Percentiles rank a stretch among this genome's conserved stretches.
Evolutionary conservation across 164 flowering plant genomes (phyloP).

Genomic region (Warburgia ugandensis): DNA sequence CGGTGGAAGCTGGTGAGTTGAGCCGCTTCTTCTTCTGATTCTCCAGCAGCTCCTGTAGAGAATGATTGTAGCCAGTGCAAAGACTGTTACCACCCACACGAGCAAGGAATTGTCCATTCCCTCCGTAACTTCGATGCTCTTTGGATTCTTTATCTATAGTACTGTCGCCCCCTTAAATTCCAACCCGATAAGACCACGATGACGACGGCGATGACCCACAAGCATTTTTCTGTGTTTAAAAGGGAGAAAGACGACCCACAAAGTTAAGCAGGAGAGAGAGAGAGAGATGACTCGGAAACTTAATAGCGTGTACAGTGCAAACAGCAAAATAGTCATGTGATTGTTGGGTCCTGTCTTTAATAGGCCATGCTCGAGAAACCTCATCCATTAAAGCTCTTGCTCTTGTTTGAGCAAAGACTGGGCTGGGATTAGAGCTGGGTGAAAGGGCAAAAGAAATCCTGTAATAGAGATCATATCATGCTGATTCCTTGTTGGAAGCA

Average conservation of each 20-base stretch:
- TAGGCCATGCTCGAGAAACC: too few species aligned
- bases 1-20: slow-evolving; percentile 30
- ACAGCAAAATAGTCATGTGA: too few species aligned
- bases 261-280: neutral
- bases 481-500: too few species aligned
- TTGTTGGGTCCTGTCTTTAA: too few species aligned
- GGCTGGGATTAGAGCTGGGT: too few species aligned
- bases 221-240: too few species aligned
- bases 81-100: slow-evolving; percentile 13
- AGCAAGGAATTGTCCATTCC: slow-evolving; percentile 25
- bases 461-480: too few species aligned
- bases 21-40: slow-evolving; percentile 7
- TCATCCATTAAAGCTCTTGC: too few species aligned
- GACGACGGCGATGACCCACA: slow-evolving; percentile 1
- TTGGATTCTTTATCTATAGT: neutral
- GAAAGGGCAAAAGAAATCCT: too few species aligned
- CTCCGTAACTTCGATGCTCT: neutral
- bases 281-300: too few species aligned
- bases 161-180: slow-evolving; percentile 12
- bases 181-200: slow-evolving; percentile 1
- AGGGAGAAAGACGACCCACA: neutral
- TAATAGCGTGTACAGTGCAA: too few species aligned
- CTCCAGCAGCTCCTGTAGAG: slow-evolving; percentile 20
- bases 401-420: too few species aligned
- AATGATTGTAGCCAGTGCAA: slow-evolving; percentile 18